phyloP scores from a whole-genome alignment of 768 basidiomycete species.

The Kondoa malvinella region DNA sequence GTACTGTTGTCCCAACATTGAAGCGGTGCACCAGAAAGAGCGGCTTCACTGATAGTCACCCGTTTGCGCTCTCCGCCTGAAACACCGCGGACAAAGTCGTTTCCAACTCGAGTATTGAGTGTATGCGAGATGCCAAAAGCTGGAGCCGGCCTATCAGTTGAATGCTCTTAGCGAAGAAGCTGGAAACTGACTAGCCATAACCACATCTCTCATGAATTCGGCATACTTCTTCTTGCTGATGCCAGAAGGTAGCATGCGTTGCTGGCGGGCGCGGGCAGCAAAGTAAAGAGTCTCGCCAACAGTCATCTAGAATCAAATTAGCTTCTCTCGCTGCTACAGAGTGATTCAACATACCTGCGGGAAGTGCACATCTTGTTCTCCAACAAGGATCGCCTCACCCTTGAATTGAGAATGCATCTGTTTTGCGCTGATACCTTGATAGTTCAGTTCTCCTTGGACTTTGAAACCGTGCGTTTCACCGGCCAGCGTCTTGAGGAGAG shows the following conservation, averaged over 20 bases:
- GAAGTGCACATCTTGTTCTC: conserved; percentile 58
- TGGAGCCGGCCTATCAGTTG: too few relatives aligned
- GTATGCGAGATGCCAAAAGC: conserved; percentile 42
- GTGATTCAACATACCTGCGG: conserved; percentile 38
- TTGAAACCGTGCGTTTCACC: conserved; percentile 56
- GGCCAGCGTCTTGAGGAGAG: conserved; percentile 60
- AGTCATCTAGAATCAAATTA: conserved; percentile 36
- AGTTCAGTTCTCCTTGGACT: conserved; percentile 53
- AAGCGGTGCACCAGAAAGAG: conserved; percentile 30
- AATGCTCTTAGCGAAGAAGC: too few relatives aligned
- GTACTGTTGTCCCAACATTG: conserved; percentile 46
- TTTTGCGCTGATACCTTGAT: conserved; percentile 53
- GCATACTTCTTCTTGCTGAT: conserved; percentile 29
- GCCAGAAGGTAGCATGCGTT: conserved; percentile 31
- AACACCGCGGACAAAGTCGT: conserved; percentile 36
- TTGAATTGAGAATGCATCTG: conserved; percentile 36
- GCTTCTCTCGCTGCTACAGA: not conserved
- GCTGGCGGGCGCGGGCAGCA: conserved; percentile 36
- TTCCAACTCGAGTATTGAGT: conserved; percentile 34
- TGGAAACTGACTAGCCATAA: too few relatives aligned
- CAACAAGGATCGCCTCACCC: conserved; percentile 15
- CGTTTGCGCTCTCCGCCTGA: conserved; percentile 38
- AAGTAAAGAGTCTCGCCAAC: conserved; percentile 55
- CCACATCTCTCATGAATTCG: conserved; percentile 34
- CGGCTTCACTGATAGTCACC: conserved; percentile 37